These are phyloP conservation scores for Cercophora sp. DNA, from an alignment of 495 filamentous ascomycete genomes.

Conservation along the genomic window DNA sequence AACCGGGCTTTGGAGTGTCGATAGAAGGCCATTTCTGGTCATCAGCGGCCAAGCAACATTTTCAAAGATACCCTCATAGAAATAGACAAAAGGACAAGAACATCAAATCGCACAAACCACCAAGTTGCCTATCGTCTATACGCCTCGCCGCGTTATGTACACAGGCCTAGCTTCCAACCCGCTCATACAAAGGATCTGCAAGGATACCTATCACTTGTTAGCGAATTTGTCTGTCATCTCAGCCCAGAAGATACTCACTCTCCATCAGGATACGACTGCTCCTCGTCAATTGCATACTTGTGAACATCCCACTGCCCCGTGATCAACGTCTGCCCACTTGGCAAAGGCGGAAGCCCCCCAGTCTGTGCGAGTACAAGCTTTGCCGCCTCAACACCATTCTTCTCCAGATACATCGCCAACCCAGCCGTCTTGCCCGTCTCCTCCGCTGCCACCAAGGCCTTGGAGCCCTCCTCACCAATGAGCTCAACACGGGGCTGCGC, in stretches of 20 bases:
- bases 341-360: constrained; percentile 74
- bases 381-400: constrained; percentile 54
- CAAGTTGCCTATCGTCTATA: too few relatives aligned
- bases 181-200: constrained; percentile 32
- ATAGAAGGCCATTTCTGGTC: too few relatives aligned
- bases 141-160: constrained; percentile 16
- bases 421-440: constrained; percentile 65
- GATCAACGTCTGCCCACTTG: constrained; percentile 56
- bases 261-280: constrained; percentile 53
- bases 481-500: constrained; percentile 76
- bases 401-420: constrained; percentile 67
- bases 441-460: constrained; percentile 77
- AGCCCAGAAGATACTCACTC: constrained; percentile 43
- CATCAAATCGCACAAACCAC: neutral
- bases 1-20: too few relatives aligned
- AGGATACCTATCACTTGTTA: constrained; percentile 30
- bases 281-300: constrained; percentile 52
- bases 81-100: neutral
- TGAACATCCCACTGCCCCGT: constrained; percentile 46
- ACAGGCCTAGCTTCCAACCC: constrained; percentile 1
- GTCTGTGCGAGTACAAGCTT: constrained; percentile 62
- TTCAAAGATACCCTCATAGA: neutral
- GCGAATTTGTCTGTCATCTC: constrained; percentile 15
- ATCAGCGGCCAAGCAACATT: too few relatives aligned
- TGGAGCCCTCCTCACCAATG: constrained; percentile 76